Conservation (phyloP, 2,329 filamentous ascomycete genomes). For the Sclerotinia glacialis region DNA sequence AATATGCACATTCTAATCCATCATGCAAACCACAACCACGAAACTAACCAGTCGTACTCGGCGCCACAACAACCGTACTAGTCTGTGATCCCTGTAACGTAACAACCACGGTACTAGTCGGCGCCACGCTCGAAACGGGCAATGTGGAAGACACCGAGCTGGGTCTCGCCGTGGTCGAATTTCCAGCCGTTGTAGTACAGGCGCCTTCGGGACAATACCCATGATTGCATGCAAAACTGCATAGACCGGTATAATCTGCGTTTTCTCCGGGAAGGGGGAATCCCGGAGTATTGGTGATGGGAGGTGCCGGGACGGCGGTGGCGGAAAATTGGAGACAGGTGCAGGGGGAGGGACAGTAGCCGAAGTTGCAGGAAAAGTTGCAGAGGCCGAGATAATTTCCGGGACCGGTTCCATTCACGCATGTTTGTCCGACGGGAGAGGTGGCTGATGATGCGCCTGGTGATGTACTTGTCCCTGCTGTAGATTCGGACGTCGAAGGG, state of each 20-base stretch:
- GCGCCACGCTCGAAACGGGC: background rate
- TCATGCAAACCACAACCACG: background rate
- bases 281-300: slow-evolving; percentile 38
- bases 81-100: background rate
- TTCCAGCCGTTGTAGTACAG: background rate
- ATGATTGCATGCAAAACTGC: slow-evolving; percentile 47
- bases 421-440: slow-evolving; percentile 20
- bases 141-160: background rate
- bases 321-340: slow-evolving; percentile 29
- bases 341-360: slow-evolving; percentile 34
- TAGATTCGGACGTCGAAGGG: background rate
- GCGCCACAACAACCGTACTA: slow-evolving; percentile 1
- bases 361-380: slow-evolving; percentile 35
- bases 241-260: slow-evolving; percentile 45
- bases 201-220: slow-evolving; percentile 39
- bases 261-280: slow-evolving; percentile 40
- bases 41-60: background rate
- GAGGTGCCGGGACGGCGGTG: slow-evolving; percentile 25
- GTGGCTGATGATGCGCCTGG: background rate
- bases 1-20: background rate
- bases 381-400: slow-evolving; percentile 43
- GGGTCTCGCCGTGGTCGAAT: background rate
- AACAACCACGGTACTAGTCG: slow-evolving; percentile 17
- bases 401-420: slow-evolving; percentile 33
- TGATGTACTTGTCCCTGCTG: background rate